Evolutionary conservation across 2,329 filamentous ascomycete genomes (phyloP).

Genomic region (Curvularia eragrostidis): DNA sequence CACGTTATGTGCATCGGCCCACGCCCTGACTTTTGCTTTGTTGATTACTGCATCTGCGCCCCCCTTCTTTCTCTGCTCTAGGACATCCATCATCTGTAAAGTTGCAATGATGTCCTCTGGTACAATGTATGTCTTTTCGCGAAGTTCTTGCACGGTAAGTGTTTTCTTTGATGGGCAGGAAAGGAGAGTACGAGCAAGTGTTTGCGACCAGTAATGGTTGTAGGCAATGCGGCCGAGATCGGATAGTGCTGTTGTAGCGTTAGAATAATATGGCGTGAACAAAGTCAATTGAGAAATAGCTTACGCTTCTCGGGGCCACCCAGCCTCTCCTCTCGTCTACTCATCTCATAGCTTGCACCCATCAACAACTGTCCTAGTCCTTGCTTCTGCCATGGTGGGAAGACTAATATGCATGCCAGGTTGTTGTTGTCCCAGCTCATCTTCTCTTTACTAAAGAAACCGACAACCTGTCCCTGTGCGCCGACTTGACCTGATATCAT

Average conservation of each 20-base stretch:
- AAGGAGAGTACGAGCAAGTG: conserved; percentile 74
- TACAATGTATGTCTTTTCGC: conserved; percentile 80
- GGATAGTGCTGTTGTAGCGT: conserved; percentile 66
- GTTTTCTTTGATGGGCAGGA: conserved; percentile 54
- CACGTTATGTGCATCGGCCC: conserved; percentile 69
- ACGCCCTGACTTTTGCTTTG: conserved; percentile 67
- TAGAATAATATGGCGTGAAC: conserved; percentile 5
- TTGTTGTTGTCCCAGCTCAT: conserved; percentile 99
- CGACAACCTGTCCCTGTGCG: conserved; percentile 67
- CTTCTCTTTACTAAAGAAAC: conserved; percentile 99
- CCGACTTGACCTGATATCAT: neutral
- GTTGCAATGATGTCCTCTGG: conserved; percentile 82
- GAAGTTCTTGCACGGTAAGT: conserved; percentile 74
- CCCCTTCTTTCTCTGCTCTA: conserved; percentile 62
- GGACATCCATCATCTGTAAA: conserved; percentile 79
- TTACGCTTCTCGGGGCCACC: conserved; percentile 88
- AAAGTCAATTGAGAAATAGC: conserved; percentile 5
- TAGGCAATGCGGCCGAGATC: conserved; percentile 85
- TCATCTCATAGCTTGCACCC: conserved; percentile 92
- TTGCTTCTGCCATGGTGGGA: conserved; percentile 93
- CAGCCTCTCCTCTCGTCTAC: conserved; percentile 78
- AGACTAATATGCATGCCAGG: conserved; percentile 92
- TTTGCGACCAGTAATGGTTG: conserved; percentile 82
- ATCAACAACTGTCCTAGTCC: conserved; percentile 89
- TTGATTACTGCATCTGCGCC: conserved; percentile 59